Evolutionary conservation across 345 rosid species (phyloP).

Genomic region (Conringia planisiliqua): DNA sequence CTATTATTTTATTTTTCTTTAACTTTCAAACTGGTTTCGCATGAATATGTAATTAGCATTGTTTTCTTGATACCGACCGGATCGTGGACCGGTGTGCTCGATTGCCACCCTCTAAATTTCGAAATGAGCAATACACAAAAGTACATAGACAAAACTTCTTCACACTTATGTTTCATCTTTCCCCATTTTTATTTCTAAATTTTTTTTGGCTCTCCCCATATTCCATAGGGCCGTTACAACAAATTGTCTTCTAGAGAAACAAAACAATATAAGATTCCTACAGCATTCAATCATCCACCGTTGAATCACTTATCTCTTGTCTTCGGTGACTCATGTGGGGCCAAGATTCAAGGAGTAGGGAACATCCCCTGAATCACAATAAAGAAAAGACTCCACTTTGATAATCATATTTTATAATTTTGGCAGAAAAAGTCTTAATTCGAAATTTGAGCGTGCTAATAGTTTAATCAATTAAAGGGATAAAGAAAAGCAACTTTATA

Average conservation of each 20-base stretch:
- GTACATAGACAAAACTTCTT: constrained; percentile 5
- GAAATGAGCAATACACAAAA: constrained; percentile 11
- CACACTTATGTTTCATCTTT: constrained; percentile 13
- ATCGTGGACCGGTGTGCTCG: background rate
- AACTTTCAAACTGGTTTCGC: no score
- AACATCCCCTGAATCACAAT: background rate
- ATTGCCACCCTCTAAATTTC: constrained; percentile 8
- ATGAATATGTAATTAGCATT: background rate
- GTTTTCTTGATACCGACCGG: background rate
- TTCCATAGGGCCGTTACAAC: background rate
- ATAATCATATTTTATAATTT: background rate
- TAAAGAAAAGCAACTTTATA: constrained; percentile 30
- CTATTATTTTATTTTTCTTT: no score
- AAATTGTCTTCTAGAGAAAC: constrained; percentile 10
- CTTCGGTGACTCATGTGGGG: constrained; percentile 5
- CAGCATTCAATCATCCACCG: constrained; percentile 7
- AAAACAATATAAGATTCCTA: background rate
- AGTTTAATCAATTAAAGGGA: constrained; percentile 29
- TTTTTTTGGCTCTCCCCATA: background rate
- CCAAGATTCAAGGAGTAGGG: constrained; percentile 3
- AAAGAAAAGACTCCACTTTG: constrained; percentile 1
- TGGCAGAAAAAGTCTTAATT: constrained; percentile 4
- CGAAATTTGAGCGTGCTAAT: constrained; percentile 43
- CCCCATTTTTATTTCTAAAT: background rate
- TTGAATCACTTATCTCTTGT: constrained; percentile 11